Base-by-base conservation (phyloP, 177 flowering plant species). In the Vitis hybrid region DNA sequence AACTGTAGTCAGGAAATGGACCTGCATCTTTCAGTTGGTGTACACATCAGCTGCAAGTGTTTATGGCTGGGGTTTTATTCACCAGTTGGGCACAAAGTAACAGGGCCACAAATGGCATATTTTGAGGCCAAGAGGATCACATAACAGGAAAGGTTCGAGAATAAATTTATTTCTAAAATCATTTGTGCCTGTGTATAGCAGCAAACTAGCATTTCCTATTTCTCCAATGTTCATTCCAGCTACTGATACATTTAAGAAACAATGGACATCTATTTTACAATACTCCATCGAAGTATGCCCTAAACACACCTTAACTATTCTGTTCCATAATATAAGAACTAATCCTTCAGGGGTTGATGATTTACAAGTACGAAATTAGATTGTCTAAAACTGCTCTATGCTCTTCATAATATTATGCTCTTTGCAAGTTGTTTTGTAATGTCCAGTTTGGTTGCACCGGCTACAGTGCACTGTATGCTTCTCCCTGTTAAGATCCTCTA, bases 351-450 rank as follows among this genome's bases (percentile, higher is more conserved):
- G 24, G 67, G 2, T 32, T 3, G 40, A 3, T 66, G 30, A 65
- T 68, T 69, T 72, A 67, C 48, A 66, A 52, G 21, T 75, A 68
- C 76, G 73, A 69, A 64, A 66, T 21, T 65, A 65, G 40, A 69
- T 32, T 21, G 58, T 71, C 78, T 81, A 85, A 40, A 69, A 81
- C 70, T 84, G 86, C 68, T 84, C 85, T 69, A 87, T 79, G 55
- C 84, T 76, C 49, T 77, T 70, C 59, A 81, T 68, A 9, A 12
- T 27, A 52, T 78, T 89, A 19, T 61, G 86, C 80, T 61, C 80
- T 80, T 89, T 92, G 89, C 97, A 92, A 52, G 97, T 92, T 16
- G 93, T 88, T 76, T 86, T 91, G 51, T 88, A 91, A 66, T 91
- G 97, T 14, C 94, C 97, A 4, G 94, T 85, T 79, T 85, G 90